phyloP scores from a whole-genome alignment of 805 yeast species.

The Zygosaccharomyces pseudorouxii region DNA sequence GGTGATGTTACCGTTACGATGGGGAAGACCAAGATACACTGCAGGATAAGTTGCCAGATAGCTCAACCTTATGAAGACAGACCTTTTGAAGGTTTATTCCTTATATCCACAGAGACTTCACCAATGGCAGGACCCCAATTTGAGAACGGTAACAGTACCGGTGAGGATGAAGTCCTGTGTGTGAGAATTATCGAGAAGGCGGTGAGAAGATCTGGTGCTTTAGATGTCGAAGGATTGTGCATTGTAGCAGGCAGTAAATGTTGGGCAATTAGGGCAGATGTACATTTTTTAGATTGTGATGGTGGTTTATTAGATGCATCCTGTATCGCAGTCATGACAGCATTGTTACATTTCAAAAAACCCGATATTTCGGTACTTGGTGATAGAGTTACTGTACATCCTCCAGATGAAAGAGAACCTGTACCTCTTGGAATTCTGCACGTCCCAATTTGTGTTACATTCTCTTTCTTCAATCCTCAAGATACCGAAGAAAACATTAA shows the following conservation, averaged over 20 bases:
- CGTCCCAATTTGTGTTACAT: constrained; percentile 84
- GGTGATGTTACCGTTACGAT: constrained; percentile 77
- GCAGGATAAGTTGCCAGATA: constrained; percentile 65
- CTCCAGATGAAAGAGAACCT: constrained; percentile 75
- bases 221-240: constrained; percentile 87
- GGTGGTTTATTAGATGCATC: constrained; percentile 91
- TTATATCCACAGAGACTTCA: constrained; percentile 77
- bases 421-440: constrained; percentile 81
- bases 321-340: constrained; percentile 86
- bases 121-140: constrained; percentile 88
- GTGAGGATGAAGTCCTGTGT: constrained; percentile 78
- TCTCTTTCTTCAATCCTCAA: constrained; percentile 72
- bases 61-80: constrained; percentile 81
- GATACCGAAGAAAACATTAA: constrained; percentile 65
- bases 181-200: constrained; percentile 87
- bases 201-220: constrained; percentile 80
- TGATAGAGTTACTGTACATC: constrained; percentile 61
- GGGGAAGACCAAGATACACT: constrained; percentile 57
- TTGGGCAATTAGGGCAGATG: constrained; percentile 88
- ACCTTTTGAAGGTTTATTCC: constrained; percentile 89
- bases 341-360: constrained; percentile 71
- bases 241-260: constrained; percentile 86
- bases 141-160: constrained; percentile 61
- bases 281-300: constrained; percentile 83
- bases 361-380: constrained; percentile 77